Conservation (phyloP, 2,329 filamentous ascomycete species). For the Colletotrichum magnum region DNA sequence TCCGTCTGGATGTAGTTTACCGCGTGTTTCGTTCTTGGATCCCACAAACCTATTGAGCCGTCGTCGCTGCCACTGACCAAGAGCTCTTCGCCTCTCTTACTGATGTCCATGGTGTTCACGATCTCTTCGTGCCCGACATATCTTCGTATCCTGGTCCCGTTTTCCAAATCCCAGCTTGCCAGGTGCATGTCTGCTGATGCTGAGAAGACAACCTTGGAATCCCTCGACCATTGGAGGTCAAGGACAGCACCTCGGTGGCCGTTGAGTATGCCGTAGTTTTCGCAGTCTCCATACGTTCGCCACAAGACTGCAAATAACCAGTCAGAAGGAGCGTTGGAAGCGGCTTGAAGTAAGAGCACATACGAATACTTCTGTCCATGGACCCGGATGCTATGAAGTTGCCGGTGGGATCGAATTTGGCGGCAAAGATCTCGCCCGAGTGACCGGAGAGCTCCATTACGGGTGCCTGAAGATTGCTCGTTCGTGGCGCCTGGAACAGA, state of each 20-base stretch:
- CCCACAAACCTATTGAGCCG: constrained; percentile 95
- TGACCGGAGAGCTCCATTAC: constrained; percentile 93
- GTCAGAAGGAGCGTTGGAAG: constrained; percentile 6
- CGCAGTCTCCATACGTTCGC: constrained; percentile 92
- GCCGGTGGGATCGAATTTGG: constrained; percentile 90
- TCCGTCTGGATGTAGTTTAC: constrained; percentile 91
- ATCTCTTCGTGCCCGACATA: constrained; percentile 96
- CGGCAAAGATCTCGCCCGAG: constrained; percentile 89
- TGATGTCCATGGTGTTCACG: constrained; percentile 93
- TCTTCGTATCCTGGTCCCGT: constrained; percentile 90
- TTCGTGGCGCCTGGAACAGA: constrained; percentile 76
- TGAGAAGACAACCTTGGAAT: constrained; percentile 91
- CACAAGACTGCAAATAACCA: constrained; percentile 79
- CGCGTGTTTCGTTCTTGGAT: constrained; percentile 90
- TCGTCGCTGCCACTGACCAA: constrained; percentile 94
- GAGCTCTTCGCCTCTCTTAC: constrained; percentile 89
- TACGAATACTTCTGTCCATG: constrained; percentile 93
- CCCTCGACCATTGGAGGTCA: constrained; percentile 96
- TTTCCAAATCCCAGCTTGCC: constrained; percentile 95
- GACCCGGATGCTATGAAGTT: constrained; percentile 93
- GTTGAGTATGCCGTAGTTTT: constrained; percentile 91
- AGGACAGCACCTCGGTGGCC: constrained; percentile 93
- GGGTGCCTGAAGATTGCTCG: constrained; percentile 87
- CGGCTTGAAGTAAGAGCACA: constrained; percentile 50
- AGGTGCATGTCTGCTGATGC: constrained; percentile 94